These are phyloP conservation scores for Otatea glauca DNA, from an alignment of 176 grass and related monocot genomes.

Conservation along the genomic window DNA sequence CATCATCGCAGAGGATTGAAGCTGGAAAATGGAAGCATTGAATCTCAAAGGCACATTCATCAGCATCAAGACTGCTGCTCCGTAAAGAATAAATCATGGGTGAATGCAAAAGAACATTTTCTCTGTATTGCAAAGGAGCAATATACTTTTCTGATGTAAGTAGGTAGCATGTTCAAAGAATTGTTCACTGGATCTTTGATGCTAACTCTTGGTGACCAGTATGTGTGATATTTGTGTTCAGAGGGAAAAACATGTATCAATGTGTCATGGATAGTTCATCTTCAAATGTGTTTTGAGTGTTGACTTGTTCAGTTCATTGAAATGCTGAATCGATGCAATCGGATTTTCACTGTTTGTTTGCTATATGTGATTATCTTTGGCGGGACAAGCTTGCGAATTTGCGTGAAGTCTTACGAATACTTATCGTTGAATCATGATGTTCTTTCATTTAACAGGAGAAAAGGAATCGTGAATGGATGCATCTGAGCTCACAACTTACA, in stretches of 20 bases:
- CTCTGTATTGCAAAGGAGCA: neutral
- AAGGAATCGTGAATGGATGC: too few relatives aligned
- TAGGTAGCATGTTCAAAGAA: slow-evolving; percentile 37
- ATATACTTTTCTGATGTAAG: slow-evolving; percentile 30
- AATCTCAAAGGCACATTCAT: slow-evolving; percentile 38
- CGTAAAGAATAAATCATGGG: slow-evolving; percentile 33
- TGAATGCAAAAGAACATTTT: slow-evolving; percentile 23
- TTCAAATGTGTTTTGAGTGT: neutral
- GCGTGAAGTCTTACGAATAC: neutral
- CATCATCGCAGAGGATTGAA: slow-evolving; percentile 51
- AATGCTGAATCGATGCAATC: neutral
- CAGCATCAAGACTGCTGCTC: neutral
- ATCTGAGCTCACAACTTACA: too few relatives aligned
- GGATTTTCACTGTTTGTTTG: neutral
- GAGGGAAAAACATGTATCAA: neutral
- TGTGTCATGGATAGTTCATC: slow-evolving; percentile 25
- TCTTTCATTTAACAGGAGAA: too few relatives aligned
- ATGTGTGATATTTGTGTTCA: neutral
- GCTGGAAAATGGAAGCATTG: slow-evolving; percentile 57
- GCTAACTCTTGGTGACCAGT: slow-evolving; percentile 22
- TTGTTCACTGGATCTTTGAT: slow-evolving; percentile 24
- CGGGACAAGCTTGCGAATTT: neutral
- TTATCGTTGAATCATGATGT: neutral
- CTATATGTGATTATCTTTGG: neutral
- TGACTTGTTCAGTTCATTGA: neutral